phyloP scores from a whole-genome alignment of 2,329 filamentous ascomycete species.

The Ilyonectria mors-panacis region DNA sequence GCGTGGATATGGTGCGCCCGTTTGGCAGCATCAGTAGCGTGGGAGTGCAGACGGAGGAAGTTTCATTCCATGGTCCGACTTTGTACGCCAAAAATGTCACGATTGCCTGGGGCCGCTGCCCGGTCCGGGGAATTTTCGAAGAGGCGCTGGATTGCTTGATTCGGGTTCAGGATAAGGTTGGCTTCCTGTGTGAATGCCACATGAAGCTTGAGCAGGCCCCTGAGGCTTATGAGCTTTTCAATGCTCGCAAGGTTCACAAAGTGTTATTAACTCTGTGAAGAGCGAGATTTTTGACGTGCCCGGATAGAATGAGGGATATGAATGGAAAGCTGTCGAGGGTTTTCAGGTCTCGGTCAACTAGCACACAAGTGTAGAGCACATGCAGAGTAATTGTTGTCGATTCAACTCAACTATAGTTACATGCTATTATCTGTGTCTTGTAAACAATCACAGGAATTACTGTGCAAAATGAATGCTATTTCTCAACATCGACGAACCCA shows the following conservation, averaged over 20 bases:
- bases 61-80: conserved; percentile 7
- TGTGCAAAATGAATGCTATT: background rate
- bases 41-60: conserved; percentile 20
- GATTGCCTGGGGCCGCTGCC: conserved; percentile 25
- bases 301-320: background rate
- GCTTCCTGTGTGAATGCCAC: conserved; percentile 19
- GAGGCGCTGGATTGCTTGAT: conserved; percentile 23
- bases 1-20: conserved; percentile 21
- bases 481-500: background rate
- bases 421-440: background rate
- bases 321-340: background rate
- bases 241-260: conserved; percentile 25
- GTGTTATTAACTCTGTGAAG: conserved; percentile 3
- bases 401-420: background rate
- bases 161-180: conserved; percentile 20
- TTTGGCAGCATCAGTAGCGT: conserved; percentile 24
- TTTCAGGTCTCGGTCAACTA: background rate
- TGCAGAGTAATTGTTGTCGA: background rate
- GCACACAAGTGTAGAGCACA: background rate
- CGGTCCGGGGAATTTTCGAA: conserved; percentile 26
- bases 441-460: background rate
- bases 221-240: conserved; percentile 26
- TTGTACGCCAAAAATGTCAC: conserved; percentile 27
- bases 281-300: too few species aligned
- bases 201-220: conserved; percentile 27